Conservation (phyloP, 768 basidiomycete genomes). For the Leccinum truebloodii region DNA sequence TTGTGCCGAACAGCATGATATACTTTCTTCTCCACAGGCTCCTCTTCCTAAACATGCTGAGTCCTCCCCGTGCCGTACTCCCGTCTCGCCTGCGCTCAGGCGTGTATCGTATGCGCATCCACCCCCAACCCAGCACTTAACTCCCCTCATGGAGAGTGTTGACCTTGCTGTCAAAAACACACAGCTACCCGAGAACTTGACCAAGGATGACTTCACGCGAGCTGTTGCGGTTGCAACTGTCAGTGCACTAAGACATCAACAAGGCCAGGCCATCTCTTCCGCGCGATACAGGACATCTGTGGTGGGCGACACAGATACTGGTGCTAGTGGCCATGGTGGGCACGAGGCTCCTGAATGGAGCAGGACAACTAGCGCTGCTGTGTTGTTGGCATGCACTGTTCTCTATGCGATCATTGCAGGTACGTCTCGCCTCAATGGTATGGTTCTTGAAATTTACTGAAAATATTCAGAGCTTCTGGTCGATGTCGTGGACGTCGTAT, state of each 20-base stretch:
- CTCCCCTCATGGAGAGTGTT: constrained; percentile 77
- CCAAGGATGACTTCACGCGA: constrained; percentile 86
- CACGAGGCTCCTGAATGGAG: constrained; percentile 99
- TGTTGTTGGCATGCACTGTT: constrained; percentile 85
- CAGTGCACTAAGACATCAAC: constrained; percentile 82
- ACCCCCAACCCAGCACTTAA: constrained; percentile 39
- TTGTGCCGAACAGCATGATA: constrained; percentile 32
- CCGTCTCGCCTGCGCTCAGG: constrained; percentile 46
- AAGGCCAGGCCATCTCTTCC: constrained; percentile 51
- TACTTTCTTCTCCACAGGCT: constrained; percentile 40
- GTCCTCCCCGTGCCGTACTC: constrained; percentile 16
- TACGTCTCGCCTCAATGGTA: constrained; percentile 38
- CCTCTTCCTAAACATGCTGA: constrained; percentile 36
- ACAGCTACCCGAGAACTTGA: constrained; percentile 61
- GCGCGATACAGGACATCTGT: constrained; percentile 46
- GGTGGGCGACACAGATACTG: constrained; percentile 40
- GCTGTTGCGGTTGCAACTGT: constrained; percentile 95
- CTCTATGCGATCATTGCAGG: constrained; percentile 96
- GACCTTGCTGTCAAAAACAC: constrained; percentile 70
- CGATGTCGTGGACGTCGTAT: constrained; percentile 92
- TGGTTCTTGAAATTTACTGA: constrained; percentile 4
- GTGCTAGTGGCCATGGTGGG: constrained; percentile 65
- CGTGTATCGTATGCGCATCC: constrained; percentile 59
- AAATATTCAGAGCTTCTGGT: constrained; percentile 76
- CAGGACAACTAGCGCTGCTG: constrained; percentile 83